Conservation (phyloP, 495 filamentous ascomycete species). For the Penicillium argentinense region DNA sequence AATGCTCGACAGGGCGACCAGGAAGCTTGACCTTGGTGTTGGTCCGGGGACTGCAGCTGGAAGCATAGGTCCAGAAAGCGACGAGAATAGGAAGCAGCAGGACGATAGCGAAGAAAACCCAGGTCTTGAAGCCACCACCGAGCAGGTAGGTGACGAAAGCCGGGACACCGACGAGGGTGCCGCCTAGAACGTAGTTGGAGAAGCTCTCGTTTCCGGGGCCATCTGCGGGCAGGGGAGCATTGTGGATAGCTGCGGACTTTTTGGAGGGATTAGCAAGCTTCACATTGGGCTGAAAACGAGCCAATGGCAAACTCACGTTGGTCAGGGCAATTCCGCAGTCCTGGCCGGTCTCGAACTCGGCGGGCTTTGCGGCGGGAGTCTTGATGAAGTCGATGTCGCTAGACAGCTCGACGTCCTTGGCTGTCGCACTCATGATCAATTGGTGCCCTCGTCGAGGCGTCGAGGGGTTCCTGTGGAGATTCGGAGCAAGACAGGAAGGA, state of each 20-base stretch:
- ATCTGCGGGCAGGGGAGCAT: conserved; percentile 79
- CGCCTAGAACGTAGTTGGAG: conserved; percentile 62
- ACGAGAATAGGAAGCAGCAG: conserved; percentile 66
- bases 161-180: conserved; percentile 60
- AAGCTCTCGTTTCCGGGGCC: conserved; percentile 67
- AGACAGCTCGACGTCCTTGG: conserved; percentile 11
- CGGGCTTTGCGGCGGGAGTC: conserved; percentile 65
- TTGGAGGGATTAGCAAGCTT: conserved; percentile 22
- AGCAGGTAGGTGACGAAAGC: conserved; percentile 65
- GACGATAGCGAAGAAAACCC: conserved; percentile 67
- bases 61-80: conserved; percentile 68
- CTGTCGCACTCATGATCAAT: conserved; percentile 1
- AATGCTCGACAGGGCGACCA: conserved; percentile 62
- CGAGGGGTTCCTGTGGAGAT: background rate
- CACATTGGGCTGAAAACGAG: conserved; percentile 6
- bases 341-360: conserved; percentile 56
- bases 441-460: conserved; percentile 1
- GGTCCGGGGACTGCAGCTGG: conserved; percentile 66
- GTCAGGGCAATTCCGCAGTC: conserved; percentile 76
- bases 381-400: conserved; percentile 71
- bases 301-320: conserved; percentile 50
- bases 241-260: conserved; percentile 75
- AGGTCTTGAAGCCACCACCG: conserved; percentile 70
- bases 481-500: background rate
- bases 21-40: conserved; percentile 74